phyloP scores from a whole-genome alignment of 2,329 filamentous ascomycete genomes.

The Colletotrichum tabaci region DNA sequence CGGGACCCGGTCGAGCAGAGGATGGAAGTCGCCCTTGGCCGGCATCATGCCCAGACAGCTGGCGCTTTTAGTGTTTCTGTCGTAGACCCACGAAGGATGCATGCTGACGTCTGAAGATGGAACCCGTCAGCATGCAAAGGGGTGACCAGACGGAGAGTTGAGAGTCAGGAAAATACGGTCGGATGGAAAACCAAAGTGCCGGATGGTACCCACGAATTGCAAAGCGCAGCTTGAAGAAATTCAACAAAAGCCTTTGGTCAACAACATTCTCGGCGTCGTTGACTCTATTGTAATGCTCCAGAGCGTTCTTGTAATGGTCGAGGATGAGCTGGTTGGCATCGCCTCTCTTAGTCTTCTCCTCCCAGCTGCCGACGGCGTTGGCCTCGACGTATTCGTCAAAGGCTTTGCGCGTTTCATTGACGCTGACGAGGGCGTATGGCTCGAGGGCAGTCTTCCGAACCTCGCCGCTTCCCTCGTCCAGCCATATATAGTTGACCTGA shows the following conservation, averaged over 20 bases:
- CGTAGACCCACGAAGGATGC: constrained; percentile 57
- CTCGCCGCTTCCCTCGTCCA: constrained; percentile 47
- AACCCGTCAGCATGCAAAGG: constrained; percentile 49
- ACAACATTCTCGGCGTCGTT: constrained; percentile 17
- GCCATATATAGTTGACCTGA: constrained; percentile 56
- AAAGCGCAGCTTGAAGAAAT: constrained; percentile 63
- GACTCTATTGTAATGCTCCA: constrained; percentile 45
- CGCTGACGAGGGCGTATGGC: constrained; percentile 58
- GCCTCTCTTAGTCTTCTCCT: constrained; percentile 21
- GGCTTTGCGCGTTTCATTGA: constrained; percentile 51
- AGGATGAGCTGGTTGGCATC: constrained; percentile 36
- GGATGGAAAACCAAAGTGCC: neutral
- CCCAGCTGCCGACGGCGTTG: constrained; percentile 22
- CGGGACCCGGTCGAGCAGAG: constrained; percentile 55
- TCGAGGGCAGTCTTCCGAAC: constrained; percentile 50
- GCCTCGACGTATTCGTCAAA: constrained; percentile 56
- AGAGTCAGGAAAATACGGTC: neutral
- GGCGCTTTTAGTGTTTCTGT: constrained; percentile 59
- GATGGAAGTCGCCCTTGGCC: constrained; percentile 53
- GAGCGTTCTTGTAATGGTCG: constrained; percentile 42
- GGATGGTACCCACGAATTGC: constrained; percentile 58
- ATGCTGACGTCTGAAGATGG: constrained; percentile 48
- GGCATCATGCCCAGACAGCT: constrained; percentile 46
- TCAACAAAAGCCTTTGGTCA: constrained; percentile 55
- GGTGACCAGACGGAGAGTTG: neutral